Conservation (phyloP, 768 basidiomycete species). For the Phanerodontia chrysosporium region DNA sequence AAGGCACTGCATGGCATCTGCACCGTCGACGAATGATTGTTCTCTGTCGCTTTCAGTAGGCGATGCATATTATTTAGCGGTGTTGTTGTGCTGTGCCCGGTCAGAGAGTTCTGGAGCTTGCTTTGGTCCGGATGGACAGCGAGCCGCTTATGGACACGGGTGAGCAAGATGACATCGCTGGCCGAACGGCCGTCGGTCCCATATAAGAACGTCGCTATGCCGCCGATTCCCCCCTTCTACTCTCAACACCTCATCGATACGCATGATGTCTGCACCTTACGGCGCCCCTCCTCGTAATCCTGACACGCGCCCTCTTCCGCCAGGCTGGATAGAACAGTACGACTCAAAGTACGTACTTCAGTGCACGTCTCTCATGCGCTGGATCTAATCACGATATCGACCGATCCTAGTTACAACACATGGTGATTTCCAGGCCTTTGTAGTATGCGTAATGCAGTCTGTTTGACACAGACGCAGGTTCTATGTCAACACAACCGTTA, state of each 20-base stretch:
- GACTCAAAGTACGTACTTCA: conserved; percentile 53
- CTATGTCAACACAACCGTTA: conserved; percentile 65
- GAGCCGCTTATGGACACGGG: neutral
- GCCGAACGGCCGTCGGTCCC: conserved; percentile 3
- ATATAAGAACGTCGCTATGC: conserved; percentile 6
- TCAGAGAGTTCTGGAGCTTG: neutral
- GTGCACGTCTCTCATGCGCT: conserved; percentile 12
- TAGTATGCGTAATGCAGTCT: neutral
- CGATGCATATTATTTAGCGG: neutral
- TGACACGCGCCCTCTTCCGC: conserved; percentile 57
- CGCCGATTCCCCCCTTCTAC: neutral
- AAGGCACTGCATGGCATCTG: neutral
- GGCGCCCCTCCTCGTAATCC: conserved; percentile 23
- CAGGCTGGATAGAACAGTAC: conserved; percentile 66
- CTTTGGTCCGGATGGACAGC: conserved; percentile 1
- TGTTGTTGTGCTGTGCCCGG: neutral
- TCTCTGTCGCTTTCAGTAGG: too few relatives aligned
- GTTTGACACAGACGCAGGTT: conserved; percentile 48
- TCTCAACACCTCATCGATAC: conserved; percentile 8
- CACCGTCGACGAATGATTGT: neutral
- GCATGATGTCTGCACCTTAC: conserved; percentile 39
- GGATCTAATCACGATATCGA: conserved; percentile 18
- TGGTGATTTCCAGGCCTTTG: conserved; percentile 42
- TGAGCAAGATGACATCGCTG: conserved; percentile 9
- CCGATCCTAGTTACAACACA: conserved; percentile 48